Percentiles rank a stretch among this genome's conserved stretches.
These are phyloP conservation scores for Allomyces macrogynus DNA, from an alignment of 192 early-diverging fungal species.

Conservation along the genomic window DNA sequence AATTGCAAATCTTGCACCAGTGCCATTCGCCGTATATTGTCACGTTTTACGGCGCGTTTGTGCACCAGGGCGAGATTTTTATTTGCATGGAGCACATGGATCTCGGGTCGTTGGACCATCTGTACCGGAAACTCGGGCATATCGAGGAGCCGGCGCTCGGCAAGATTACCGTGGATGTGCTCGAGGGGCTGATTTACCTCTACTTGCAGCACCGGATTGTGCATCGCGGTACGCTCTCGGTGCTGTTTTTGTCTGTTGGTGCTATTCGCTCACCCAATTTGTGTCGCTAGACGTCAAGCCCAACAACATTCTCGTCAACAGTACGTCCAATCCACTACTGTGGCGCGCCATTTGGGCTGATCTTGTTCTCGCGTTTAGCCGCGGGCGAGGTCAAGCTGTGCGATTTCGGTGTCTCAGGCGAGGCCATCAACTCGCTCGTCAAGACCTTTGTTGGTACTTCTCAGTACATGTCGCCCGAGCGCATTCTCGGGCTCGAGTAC, in stretches of 20 bases:
- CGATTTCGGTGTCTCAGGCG: constrained; percentile 82
- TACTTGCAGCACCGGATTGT: constrained; percentile 79
- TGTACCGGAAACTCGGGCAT: constrained; percentile 67
- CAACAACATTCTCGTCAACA: constrained; percentile 62
- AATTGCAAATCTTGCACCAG: constrained; percentile 88
- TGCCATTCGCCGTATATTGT: constrained; percentile 92
- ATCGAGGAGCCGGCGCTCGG: constrained; percentile 77
- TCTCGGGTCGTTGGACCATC: constrained; percentile 69
- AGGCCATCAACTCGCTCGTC: constrained; percentile 63
- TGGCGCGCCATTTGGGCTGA: too few species aligned
- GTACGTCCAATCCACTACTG: too few species aligned
- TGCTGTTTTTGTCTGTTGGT: background rate
- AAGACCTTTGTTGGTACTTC: constrained; percentile 71
- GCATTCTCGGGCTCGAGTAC: constrained; percentile 56
- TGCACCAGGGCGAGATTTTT: constrained; percentile 66
- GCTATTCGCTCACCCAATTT: constrained; percentile 1
- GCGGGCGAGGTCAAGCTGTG: constrained; percentile 57
- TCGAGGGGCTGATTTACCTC: constrained; percentile 65
- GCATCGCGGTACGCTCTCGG: constrained; percentile 53
- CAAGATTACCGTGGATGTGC: constrained; percentile 60
- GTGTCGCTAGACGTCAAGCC: constrained; percentile 54
- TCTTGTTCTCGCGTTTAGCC: constrained; percentile 8
- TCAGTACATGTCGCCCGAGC: constrained; percentile 69
- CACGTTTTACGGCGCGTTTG: constrained; percentile 87
- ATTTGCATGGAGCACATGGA: constrained; percentile 99